A percentile compares a stretch with the other conserved stretches of the same genome.
Evolutionary conservation across 1,139 yeast genomes (phyloP).

Genomic region (Protomyces macrosporus): DNA sequence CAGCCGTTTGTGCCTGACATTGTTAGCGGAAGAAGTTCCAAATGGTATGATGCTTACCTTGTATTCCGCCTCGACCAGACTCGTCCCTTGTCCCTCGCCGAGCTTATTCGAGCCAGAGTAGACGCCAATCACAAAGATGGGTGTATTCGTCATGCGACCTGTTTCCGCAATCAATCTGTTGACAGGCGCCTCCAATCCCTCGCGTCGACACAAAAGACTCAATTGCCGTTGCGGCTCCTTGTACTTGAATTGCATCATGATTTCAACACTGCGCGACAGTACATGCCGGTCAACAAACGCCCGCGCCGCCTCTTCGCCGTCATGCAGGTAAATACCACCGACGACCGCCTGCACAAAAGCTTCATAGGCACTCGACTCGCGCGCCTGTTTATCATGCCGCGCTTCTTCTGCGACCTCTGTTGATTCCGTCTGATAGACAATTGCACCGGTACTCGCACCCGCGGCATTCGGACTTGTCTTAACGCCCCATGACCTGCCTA

Average conservation of each 20-base stretch:
- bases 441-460: constrained; percentile 34
- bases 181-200: constrained; percentile 68
- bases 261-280: constrained; percentile 69
- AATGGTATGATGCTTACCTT: neutral
- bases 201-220: constrained; percentile 69
- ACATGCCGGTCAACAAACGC: constrained; percentile 66
- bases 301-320: constrained; percentile 58
- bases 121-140: constrained; percentile 86
- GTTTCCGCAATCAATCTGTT: constrained; percentile 86
- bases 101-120: constrained; percentile 75
- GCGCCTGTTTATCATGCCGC: constrained; percentile 36
- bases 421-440: constrained; percentile 32
- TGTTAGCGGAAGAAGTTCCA: neutral
- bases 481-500: constrained; percentile 81
- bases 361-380: constrained; percentile 42
- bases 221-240: constrained; percentile 82
- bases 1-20: constrained; percentile 75
- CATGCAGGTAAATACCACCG: constrained; percentile 44
- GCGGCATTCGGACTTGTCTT: constrained; percentile 55
- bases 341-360: constrained; percentile 51
- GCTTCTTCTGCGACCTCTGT: constrained; percentile 45
- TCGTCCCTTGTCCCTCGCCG: constrained; percentile 95
- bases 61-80: constrained; percentile 83
- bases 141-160: constrained; percentile 78
- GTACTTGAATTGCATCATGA: constrained; percentile 69